These are phyloP conservation scores for Prunus padus DNA, from an alignment of 306 rosid genomes.

Conservation along the genomic window DNA sequence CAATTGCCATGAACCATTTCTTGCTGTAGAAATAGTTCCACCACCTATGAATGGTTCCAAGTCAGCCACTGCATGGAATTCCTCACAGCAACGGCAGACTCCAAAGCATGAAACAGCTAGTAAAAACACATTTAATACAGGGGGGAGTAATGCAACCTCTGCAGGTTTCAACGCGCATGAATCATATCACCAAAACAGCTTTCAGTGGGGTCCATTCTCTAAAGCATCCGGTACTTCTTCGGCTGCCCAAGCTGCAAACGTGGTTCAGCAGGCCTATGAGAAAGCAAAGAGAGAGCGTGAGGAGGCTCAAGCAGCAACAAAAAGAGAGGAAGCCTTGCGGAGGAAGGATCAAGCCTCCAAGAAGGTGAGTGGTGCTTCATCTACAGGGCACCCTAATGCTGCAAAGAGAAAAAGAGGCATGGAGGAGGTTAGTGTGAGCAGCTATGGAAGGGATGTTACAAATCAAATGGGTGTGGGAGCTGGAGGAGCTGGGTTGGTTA, in stretches of 20 bases:
- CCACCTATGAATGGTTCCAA: conserved; percentile 68
- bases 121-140: conserved; percentile 39
- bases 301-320: conserved; percentile 80
- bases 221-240: conserved; percentile 60
- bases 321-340: conserved; percentile 49
- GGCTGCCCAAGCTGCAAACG: conserved; percentile 81
- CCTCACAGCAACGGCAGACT: conserved; percentile 45
- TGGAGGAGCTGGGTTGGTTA: conserved; percentile 20
- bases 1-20: conserved; percentile 79
- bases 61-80: conserved; percentile 22
- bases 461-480: conserved; percentile 43
- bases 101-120: conserved; percentile 27
- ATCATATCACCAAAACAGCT: conserved; percentile 38
- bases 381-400: conserved; percentile 39
- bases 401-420: conserved; percentile 64
- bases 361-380: conserved; percentile 37
- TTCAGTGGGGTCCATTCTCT: conserved; percentile 82
- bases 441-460: conserved; percentile 33
- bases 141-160: conserved; percentile 38
- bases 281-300: conserved; percentile 90
- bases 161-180: conserved; percentile 35
- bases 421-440: conserved; percentile 44
- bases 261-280: conserved; percentile 89
- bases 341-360: conserved; percentile 63
- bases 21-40: conserved; percentile 78